These are phyloP conservation scores for Echinosophora koreensis DNA, from an alignment of 306 rosid genomes.

Conservation along the genomic window DNA sequence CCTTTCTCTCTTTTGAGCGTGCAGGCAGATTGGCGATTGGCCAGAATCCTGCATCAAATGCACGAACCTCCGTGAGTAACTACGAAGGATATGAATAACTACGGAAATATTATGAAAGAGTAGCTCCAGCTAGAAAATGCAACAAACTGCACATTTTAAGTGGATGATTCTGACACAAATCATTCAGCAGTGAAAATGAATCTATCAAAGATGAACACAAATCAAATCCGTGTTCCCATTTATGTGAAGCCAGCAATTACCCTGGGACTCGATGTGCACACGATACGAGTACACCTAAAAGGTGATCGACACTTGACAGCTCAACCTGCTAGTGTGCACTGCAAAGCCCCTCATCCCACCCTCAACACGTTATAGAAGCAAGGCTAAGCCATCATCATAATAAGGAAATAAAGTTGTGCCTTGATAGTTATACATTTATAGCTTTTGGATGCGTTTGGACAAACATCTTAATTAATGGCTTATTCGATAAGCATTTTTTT, in stretches of 20 bases:
- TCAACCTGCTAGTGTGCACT: not conserved
- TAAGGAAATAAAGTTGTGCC: too few species aligned
- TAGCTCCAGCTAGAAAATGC: too few species aligned
- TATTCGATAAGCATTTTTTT: too few species aligned
- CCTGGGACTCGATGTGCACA: not conserved
- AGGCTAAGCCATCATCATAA: too few species aligned
- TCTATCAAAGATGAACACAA: not conserved
- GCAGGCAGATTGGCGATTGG: constrained; percentile 98
- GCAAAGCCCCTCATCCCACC: not conserved
- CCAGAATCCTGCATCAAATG: constrained; percentile 79
- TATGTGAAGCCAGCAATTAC: not conserved
- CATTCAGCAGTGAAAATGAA: not conserved
- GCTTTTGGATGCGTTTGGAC: too few species aligned
- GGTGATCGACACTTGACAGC: not conserved
- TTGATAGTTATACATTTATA: too few species aligned
- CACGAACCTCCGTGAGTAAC: constrained; percentile 25
- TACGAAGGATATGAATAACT: constrained; percentile 1
- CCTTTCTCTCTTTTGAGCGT: constrained; percentile 98
- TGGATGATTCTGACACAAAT: not conserved
- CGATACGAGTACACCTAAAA: not conserved
- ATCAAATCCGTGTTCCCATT: not conserved
- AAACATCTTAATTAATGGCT: too few species aligned
- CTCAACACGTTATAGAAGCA: not conserved
- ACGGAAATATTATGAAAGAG: not conserved
- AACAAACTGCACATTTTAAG: not conserved